Percentiles rank a stretch among this genome's conserved stretches.
Evolutionary conservation across 306 rosid species (phyloP).

Genomic region (Lathyrus oleraceus): DNA sequence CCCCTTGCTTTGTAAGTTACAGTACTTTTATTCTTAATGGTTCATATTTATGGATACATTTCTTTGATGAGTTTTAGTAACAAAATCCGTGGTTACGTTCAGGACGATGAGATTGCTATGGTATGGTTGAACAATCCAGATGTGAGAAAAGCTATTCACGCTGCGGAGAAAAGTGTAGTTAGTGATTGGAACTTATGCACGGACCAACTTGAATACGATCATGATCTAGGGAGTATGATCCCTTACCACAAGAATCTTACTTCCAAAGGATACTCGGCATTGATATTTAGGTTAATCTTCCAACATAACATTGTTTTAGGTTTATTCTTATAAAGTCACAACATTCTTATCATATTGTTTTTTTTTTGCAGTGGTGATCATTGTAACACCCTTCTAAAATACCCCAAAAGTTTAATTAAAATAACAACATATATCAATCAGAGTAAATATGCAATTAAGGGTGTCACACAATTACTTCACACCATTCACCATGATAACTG

Average conservation of each 20-base stretch:
- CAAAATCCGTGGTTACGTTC: not conserved
- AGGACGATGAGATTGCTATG: not conserved
- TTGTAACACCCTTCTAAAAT: no score
- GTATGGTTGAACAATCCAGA: not conserved
- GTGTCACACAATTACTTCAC: no score
- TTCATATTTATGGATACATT: no score
- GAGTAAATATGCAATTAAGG: no score
- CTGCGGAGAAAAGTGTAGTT: not conserved
- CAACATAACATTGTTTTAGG: not conserved
- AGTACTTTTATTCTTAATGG: not conserved
- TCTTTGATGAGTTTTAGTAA: no score
- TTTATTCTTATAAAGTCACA: not conserved
- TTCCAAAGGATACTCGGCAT: not conserved
- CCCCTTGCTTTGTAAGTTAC: conserved; percentile 69
- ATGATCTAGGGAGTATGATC: not conserved
- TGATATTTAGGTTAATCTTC: not conserved
- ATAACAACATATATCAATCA: no score
- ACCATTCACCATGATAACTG: no score
- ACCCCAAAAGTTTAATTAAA: no score
- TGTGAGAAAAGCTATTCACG: not conserved
- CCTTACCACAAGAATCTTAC: conserved; percentile 3
- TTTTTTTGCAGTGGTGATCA: not conserved
- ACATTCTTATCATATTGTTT: no score
- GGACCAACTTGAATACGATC: not conserved
- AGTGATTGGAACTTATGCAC: not conserved